These are phyloP conservation scores for Phytophthora ramorum DNA, from an alignment of 352 stramenopile genomes.

Conservation along the genomic window DNA sequence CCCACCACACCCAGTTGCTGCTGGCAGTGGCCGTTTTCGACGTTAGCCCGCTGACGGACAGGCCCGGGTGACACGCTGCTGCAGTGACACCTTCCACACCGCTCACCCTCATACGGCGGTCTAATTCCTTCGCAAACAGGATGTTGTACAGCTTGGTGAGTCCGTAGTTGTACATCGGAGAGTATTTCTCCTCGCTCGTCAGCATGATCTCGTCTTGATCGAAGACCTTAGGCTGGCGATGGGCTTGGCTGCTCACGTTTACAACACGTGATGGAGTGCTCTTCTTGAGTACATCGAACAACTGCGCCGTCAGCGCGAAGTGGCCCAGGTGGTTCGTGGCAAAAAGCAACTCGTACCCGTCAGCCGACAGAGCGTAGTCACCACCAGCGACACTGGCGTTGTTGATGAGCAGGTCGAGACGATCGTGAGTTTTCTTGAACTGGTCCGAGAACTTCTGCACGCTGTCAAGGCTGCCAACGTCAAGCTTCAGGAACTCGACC, in stretches of 20 bases:
- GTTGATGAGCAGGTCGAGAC: constrained; percentile 70
- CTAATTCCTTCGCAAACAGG: too few relatives aligned
- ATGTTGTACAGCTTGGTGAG: too few relatives aligned
- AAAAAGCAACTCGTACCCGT: constrained; percentile 68
- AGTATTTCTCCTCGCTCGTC: too few relatives aligned
- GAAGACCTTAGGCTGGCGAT: too few relatives aligned
- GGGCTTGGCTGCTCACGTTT: constrained; percentile 59
- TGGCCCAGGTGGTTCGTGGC: constrained; percentile 73
- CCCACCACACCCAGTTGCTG: too few relatives aligned
- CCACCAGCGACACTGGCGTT: constrained; percentile 66
- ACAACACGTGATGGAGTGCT: constrained; percentile 47
- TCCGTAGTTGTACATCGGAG: too few relatives aligned
- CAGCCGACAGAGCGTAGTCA: constrained; percentile 38
- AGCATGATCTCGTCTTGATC: too few relatives aligned
- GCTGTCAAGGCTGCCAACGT: constrained; percentile 49
- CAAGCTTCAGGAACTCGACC: constrained; percentile 64
- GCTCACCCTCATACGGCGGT: too few relatives aligned
- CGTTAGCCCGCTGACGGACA: too few relatives aligned
- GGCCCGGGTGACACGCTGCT: too few relatives aligned
- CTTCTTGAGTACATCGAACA: constrained; percentile 48
- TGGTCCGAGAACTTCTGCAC: constrained; percentile 46
- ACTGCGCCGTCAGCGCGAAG: constrained; percentile 55
- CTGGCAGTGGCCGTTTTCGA: too few relatives aligned
- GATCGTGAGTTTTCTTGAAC: constrained; percentile 37
- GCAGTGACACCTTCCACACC: too few relatives aligned